A percentile compares a stretch with the other conserved stretches of the same genome.
Conservation (phyloP, 305 asterid species). For the Stenogyne calaminthoides region DNA sequence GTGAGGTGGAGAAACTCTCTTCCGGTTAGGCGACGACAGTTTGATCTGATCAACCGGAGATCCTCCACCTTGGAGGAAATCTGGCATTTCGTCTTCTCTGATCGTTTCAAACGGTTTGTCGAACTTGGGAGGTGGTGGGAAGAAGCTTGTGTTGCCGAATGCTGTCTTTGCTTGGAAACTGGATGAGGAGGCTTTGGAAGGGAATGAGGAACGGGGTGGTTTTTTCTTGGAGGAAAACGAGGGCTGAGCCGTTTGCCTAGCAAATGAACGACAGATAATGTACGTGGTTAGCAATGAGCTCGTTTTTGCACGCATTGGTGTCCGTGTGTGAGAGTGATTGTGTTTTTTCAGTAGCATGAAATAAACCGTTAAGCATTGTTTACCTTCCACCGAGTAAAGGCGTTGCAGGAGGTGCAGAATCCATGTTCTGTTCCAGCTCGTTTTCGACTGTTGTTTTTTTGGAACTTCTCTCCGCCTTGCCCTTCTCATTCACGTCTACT, state of each 20-base stretch:
- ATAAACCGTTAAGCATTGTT: not conserved
- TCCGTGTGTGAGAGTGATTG: too few species aligned
- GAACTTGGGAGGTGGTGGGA: slow-evolving; percentile 48
- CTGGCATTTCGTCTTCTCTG: slow-evolving; percentile 68
- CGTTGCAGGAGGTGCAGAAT: slow-evolving; percentile 66
- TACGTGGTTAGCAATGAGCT: not conserved
- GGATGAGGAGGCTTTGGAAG: slow-evolving; percentile 56
- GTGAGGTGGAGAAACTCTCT: slow-evolving; percentile 86
- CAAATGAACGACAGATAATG: not conserved
- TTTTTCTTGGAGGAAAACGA: slow-evolving; percentile 63
- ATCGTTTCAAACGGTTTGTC: slow-evolving; percentile 52
- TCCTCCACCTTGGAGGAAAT: slow-evolving; percentile 53
- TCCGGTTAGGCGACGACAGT: slow-evolving; percentile 69
- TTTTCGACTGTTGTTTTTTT: slow-evolving; percentile 41
- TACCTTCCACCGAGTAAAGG: slow-evolving; percentile 71
- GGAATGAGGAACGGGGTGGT: slow-evolving; percentile 65
- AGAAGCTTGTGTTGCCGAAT: slow-evolving; percentile 38
- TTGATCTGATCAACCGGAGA: slow-evolving; percentile 51
- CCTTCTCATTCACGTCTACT: slow-evolving; percentile 45
- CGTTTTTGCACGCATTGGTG: not conserved
- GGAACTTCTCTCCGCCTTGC: slow-evolving; percentile 29
- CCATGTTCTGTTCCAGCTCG: slow-evolving; percentile 53
- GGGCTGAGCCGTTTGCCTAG: slow-evolving; percentile 56
- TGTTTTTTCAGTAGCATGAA: not conserved
- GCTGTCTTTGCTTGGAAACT: slow-evolving; percentile 36